Evolutionary conservation across 2,329 filamentous ascomycete species (phyloP).

Genomic region (Lithohypha guttulata): DNA sequence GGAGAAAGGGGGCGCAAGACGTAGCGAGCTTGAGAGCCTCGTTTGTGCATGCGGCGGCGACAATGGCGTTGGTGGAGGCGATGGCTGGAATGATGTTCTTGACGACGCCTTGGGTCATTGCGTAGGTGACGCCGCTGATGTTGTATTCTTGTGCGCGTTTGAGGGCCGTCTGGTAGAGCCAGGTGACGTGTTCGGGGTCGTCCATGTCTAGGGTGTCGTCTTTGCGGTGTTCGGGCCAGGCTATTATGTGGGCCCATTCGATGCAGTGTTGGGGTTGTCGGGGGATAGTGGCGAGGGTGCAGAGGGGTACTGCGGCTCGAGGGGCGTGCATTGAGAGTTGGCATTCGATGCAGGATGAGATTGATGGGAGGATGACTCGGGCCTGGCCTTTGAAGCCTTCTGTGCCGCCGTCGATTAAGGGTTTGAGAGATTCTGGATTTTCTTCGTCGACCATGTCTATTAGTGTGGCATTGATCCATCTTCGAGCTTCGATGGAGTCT

Average conservation of each 20-base stretch:
- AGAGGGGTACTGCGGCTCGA: constrained; percentile 90
- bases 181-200: constrained; percentile 93
- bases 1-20: constrained; percentile 66
- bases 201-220: constrained; percentile 86
- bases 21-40: constrained; percentile 93
- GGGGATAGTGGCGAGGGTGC: constrained; percentile 90
- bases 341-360: constrained; percentile 95
- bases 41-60: constrained; percentile 91
- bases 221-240: constrained; percentile 79
- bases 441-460: constrained; percentile 80
- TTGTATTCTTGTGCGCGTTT: constrained; percentile 75
- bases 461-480: constrained; percentile 95
- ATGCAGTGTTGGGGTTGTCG: constrained; percentile 96
- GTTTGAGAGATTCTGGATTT: constrained; percentile 76
- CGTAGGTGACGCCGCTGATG: constrained; percentile 87
- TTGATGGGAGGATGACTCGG: constrained; percentile 78
- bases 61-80: constrained; percentile 92
- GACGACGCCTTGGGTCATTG: constrained; percentile 90
- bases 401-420: constrained; percentile 89
- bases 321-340: constrained; percentile 98
- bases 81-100: constrained; percentile 99
- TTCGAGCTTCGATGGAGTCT: constrained; percentile 92
- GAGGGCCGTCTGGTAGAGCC: constrained; percentile 81
- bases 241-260: constrained; percentile 97
- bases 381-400: constrained; percentile 98